phyloP scores from a whole-genome alignment of 2,329 filamentous ascomycete genomes.

The Trichoderma hamatum region DNA sequence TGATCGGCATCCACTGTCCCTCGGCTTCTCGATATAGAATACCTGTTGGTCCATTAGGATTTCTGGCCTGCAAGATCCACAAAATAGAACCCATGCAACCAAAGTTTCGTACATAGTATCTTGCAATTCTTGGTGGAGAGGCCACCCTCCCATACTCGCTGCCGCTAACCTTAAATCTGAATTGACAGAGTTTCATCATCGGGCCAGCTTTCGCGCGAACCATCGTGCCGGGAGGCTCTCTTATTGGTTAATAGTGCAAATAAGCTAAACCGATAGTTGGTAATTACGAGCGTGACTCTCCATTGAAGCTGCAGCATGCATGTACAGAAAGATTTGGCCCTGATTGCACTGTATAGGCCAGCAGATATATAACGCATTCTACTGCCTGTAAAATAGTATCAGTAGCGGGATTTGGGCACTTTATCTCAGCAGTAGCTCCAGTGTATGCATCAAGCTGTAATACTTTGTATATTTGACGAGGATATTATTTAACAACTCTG shows the following conservation, averaged over 20 bases:
- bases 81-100: neutral
- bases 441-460: too few relatives aligned
- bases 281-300: neutral
- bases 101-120: neutral
- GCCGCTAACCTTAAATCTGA: neutral
- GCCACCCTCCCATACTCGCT: neutral
- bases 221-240: neutral
- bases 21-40: neutral
- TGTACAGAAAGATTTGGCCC: too few relatives aligned
- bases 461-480: too few relatives aligned
- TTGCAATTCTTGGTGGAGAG: neutral
- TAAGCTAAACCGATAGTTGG: neutral
- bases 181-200: neutral
- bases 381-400: too few relatives aligned
- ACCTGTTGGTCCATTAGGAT: neutral
- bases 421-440: too few relatives aligned
- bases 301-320: too few relatives aligned
- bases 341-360: too few relatives aligned
- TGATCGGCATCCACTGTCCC: neutral
- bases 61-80: neutral
- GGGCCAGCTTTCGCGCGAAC: neutral
- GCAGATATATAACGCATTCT: too few relatives aligned
- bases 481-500: too few relatives aligned
- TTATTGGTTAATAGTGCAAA: neutral
- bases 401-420: too few relatives aligned